Evolutionary conservation across 2,329 filamentous ascomycete species (phyloP).

Genomic region (Fusarium austroafricanum): DNA sequence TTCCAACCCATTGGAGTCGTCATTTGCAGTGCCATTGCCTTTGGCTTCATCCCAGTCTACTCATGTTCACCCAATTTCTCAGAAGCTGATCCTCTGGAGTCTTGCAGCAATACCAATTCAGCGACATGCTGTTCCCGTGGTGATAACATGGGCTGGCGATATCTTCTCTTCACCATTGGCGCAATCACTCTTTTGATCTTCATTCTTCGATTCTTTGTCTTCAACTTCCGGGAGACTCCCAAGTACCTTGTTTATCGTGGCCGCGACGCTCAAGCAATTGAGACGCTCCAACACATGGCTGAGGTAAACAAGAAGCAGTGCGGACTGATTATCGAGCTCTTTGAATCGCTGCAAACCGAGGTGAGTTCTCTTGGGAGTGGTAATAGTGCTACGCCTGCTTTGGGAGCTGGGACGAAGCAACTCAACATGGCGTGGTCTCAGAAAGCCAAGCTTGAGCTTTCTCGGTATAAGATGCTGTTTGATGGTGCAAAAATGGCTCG

Average conservation of each 20-base stretch:
- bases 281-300: constrained; percentile 60
- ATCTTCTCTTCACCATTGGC: constrained; percentile 59
- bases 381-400: constrained; percentile 21
- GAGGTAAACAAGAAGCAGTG: constrained; percentile 52
- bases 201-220: constrained; percentile 58
- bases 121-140: constrained; percentile 52
- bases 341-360: constrained; percentile 47
- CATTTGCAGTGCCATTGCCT: constrained; percentile 62
- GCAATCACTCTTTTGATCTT: constrained; percentile 58
- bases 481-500: constrained; percentile 50
- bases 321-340: constrained; percentile 52
- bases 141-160: constrained; percentile 64
- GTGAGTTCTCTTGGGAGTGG: constrained; percentile 37
- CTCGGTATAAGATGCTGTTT: constrained; percentile 51
- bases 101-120: constrained; percentile 53
- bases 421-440: constrained; percentile 23
- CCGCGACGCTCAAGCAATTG: constrained; percentile 59
- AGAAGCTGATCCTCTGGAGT: constrained; percentile 54
- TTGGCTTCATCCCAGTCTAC: constrained; percentile 63
- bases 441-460: constrained; percentile 33
- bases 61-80: constrained; percentile 64
- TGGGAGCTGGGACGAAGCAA: constrained; percentile 35
- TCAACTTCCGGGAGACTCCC: constrained; percentile 61
- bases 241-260: constrained; percentile 59
- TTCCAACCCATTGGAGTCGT: constrained; percentile 68